These are phyloP conservation scores for Diatrype stigma DNA, from an alignment of 2,329 filamentous ascomycete species.

Conservation along the genomic window DNA sequence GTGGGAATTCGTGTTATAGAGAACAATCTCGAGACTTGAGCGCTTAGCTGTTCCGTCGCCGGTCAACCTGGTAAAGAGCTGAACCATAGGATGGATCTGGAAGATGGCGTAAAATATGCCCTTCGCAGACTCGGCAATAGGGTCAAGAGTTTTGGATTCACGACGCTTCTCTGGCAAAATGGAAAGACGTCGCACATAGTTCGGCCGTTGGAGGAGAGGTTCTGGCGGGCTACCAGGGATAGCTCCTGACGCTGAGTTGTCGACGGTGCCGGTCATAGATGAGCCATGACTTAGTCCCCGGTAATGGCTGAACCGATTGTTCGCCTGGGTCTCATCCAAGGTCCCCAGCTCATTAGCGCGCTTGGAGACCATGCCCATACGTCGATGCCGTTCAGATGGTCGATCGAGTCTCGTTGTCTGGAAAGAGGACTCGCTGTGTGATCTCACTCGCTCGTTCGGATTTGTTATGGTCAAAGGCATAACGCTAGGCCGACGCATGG, in stretches of 20 bases:
- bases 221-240: constrained; percentile 60
- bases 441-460: constrained; percentile 62
- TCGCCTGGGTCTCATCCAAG: constrained; percentile 58
- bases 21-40: constrained; percentile 62
- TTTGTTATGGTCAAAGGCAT: constrained; percentile 67
- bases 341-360: constrained; percentile 58
- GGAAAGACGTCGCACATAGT: constrained; percentile 61
- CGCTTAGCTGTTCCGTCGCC: constrained; percentile 57
- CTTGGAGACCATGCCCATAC: constrained; percentile 61
- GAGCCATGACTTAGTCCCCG: constrained; percentile 65
- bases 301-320: constrained; percentile 63
- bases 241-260: constrained; percentile 34
- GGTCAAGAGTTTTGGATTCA: constrained; percentile 57
- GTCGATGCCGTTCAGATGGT: constrained; percentile 51
- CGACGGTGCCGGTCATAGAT: constrained; percentile 53
- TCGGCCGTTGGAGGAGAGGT: constrained; percentile 51
- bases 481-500: constrained; percentile 66
- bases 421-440: constrained; percentile 60
- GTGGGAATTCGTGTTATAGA: constrained; percentile 64
- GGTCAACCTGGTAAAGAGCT: constrained; percentile 59
- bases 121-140: constrained; percentile 61
- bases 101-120: constrained; percentile 64
- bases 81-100: constrained; percentile 64
- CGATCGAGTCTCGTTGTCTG: constrained; percentile 45
- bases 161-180: constrained; percentile 60